Conservation (phyloP, 805 yeast genomes). For the Hanseniaspora thailandica region DNA sequence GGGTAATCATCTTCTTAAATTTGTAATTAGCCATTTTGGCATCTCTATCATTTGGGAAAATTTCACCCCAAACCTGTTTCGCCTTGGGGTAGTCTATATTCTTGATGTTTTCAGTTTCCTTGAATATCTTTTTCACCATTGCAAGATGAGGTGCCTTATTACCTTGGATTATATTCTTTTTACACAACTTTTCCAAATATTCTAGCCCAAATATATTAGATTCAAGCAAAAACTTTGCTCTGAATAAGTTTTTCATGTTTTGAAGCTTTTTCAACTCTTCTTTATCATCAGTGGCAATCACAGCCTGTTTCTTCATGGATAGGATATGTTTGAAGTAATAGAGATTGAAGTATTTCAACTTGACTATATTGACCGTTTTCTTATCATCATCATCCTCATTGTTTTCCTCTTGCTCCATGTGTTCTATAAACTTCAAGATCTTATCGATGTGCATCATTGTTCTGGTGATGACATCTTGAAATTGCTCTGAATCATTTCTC, state of each 20-base stretch:
- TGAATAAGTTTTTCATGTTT: conserved; percentile 24
- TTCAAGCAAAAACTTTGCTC: conserved; percentile 31
- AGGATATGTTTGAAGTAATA: conserved; percentile 4
- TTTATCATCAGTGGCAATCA: conserved; percentile 1
- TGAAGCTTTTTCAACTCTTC: conserved; percentile 5
- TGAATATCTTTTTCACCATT: not conserved
- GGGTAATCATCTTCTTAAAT: conserved; percentile 35
- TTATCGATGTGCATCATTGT: conserved; percentile 1
- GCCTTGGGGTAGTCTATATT: not conserved
- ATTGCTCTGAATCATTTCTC: conserved; percentile 11
- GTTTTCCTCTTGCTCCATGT: not conserved
- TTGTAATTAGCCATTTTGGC: conserved; percentile 62
- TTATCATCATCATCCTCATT: not conserved
- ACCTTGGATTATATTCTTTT: conserved; percentile 35
- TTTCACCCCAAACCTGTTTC: conserved; percentile 20
- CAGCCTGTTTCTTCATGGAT: conserved; percentile 10
- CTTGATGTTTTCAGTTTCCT: not conserved
- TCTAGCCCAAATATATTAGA: conserved; percentile 37
- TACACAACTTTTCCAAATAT: conserved; percentile 35
- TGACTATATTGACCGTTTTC: not conserved
- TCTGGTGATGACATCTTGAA: conserved; percentile 5
- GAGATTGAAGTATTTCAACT: conserved; percentile 5
- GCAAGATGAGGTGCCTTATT: not conserved
- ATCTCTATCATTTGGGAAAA: conserved; percentile 35
- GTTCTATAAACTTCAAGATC: not conserved